phyloP scores from a whole-genome alignment of 805 yeast genomes.

The Saccharomyces mikatae region DNA sequence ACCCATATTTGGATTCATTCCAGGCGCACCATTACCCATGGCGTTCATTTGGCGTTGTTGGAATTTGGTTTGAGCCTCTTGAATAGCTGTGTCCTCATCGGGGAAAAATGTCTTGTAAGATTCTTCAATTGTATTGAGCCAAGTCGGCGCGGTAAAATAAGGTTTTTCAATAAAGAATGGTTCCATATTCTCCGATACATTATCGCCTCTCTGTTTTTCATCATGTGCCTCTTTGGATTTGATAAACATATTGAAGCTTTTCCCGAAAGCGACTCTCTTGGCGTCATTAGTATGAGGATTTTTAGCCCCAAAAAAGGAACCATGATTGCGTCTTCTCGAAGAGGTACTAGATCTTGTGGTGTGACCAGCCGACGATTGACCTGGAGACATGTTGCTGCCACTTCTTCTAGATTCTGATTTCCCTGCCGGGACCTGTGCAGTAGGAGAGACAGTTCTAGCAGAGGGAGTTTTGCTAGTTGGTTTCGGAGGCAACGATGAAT shows the following conservation, averaged over 20 bases:
- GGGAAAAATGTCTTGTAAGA: slow-evolving; percentile 49
- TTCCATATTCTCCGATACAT: slow-evolving; percentile 19
- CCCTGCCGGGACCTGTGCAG: slow-evolving; percentile 18
- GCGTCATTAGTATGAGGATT: slow-evolving; percentile 26
- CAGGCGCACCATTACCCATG: slow-evolving; percentile 17
- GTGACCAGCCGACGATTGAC: slow-evolving; percentile 15
- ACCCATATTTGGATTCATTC: slow-evolving; percentile 19
- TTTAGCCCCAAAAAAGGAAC: slow-evolving; percentile 35
- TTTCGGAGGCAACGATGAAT: slow-evolving; percentile 21
- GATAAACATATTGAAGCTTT: slow-evolving; percentile 45
- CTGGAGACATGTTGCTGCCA: slow-evolving; percentile 19
- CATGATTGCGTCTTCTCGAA: slow-evolving; percentile 22
- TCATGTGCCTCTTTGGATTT: slow-evolving; percentile 35
- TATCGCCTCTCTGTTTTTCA: slow-evolving; percentile 24
- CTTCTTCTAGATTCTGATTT: slow-evolving; percentile 19
- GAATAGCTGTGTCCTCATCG: slow-evolving; percentile 27
- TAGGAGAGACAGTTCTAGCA: slow-evolving; percentile 8
- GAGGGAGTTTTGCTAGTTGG: slow-evolving; percentile 10
- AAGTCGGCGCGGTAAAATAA: slow-evolving; percentile 68
- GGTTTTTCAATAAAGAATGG: slow-evolving; percentile 49
- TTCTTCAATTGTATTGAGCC: slow-evolving; percentile 55
- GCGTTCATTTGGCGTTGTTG: slow-evolving; percentile 29
- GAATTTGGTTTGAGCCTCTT: slow-evolving; percentile 24
- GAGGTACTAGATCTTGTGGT: slow-evolving; percentile 11
- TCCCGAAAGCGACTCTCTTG: slow-evolving; percentile 31